Evolutionary conservation across 2,329 filamentous ascomycete genomes (phyloP), one percentile per base, ranked within the genome.

Genomic region (Hawksworthiomyces lignivorus): DNA sequence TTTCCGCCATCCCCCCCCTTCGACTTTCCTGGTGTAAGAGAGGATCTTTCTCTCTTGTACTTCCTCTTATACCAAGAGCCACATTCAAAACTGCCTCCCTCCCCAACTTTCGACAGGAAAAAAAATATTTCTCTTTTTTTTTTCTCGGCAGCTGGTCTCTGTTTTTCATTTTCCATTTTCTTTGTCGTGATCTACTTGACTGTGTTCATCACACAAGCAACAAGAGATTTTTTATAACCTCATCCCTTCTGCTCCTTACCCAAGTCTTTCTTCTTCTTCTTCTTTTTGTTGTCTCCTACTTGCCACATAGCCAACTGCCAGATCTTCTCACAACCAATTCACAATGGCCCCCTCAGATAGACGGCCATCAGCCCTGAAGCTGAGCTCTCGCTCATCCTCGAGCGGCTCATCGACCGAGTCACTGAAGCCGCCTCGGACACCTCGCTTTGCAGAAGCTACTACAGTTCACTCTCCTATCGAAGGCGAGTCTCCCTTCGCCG

Each of bases 391-490:
- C 45, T 71, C 73, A 5, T 66, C 67, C 34, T 63, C 64, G 39
- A 76, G 73, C 12, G 67, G 65, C 29, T 74, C 73, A 21, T 72
- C 72, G 44, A 64, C 66, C 50, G 70, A 66, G 33, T 79, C 75
- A 14, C 65, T 79, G 31, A 85, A 84, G 65, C 69, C 75, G 29
- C 82, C 82, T 48, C 75, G 85, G 56, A 83, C 82, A 53, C 82
- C 85, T 54, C 81, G 85, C 56, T 90, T 90, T 56, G 83, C 82
- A 42, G 85, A 89, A 68, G 84, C 84, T 33, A 90, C 85, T 22
- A 75, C 83, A 21, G 80, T 89, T 39, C 71, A 88, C 66, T 89
- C 85, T 35, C 85, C 85, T 31, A 69, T 87, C 55, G 82, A 88
- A 47, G 44, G 39, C 18, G 39, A 27, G 19, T 70, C 72, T 24